Percentiles rank a stretch among this genome's conserved stretches.
Conservation (phyloP, 1,284 basidiomycete genomes). For the Tilletia indica region DNA sequence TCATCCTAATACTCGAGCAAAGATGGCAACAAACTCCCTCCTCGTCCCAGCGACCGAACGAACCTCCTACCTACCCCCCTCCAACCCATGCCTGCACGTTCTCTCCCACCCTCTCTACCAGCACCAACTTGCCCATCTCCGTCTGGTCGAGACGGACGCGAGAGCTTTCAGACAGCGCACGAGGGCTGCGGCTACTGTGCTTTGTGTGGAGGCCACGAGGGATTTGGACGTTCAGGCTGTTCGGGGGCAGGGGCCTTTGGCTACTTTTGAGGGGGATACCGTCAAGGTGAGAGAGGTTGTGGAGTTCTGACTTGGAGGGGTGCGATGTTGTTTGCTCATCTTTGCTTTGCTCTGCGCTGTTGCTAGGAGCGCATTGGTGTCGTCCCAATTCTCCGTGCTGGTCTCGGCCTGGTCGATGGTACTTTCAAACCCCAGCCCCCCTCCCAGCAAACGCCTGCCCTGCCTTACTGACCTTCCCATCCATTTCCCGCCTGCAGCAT, state of each 20-base stretch:
- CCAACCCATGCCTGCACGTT: slow-evolving; percentile 25
- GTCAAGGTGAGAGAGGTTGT: slow-evolving; percentile 22
- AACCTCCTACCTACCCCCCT: not conserved
- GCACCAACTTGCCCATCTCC: slow-evolving; percentile 40
- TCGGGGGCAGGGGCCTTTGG: slow-evolving; percentile 40
- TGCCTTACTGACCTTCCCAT: no score
- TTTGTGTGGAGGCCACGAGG: slow-evolving; percentile 41
- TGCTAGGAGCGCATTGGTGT: slow-evolving; percentile 69
- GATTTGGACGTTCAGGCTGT: slow-evolving; percentile 32
- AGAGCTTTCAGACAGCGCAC: slow-evolving; percentile 40
- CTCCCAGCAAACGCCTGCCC: no score
- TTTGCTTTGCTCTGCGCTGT: no score
- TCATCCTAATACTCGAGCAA: not conserved
- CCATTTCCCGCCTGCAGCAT: slow-evolving; percentile 42
- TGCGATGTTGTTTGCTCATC: not conserved
- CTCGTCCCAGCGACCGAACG: not conserved
- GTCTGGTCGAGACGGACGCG: slow-evolving; percentile 36
- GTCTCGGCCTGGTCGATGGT: slow-evolving; percentile 83
- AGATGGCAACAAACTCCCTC: not conserved
- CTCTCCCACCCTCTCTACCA: slow-evolving; percentile 43
- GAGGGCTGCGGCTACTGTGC: slow-evolving; percentile 35
- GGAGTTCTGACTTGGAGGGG: no score
- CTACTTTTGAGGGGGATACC: slow-evolving; percentile 40
- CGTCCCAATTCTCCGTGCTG: slow-evolving; percentile 86
- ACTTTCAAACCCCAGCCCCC: not conserved